Evolutionary conservation across 116 monocot species (phyloP).

Genomic region (Trichopus zeylanicus): DNA sequence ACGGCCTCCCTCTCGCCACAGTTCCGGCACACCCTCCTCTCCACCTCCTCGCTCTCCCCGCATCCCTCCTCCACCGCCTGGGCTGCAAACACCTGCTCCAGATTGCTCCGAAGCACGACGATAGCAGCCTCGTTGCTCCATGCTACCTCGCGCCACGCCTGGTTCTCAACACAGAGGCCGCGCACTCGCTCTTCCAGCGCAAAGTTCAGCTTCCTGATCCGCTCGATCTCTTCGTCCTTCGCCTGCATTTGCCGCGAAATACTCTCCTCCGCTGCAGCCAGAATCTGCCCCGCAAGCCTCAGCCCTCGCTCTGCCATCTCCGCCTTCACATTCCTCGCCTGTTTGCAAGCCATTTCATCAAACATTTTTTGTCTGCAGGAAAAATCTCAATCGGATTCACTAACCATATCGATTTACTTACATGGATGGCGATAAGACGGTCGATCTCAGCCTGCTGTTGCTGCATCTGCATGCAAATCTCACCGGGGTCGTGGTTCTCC

Average conservation of each 20-base stretch:
- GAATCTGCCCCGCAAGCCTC: constrained; percentile 8
- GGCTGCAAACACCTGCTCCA: constrained; percentile 26
- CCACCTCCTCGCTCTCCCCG: neutral
- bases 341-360: too few species aligned
- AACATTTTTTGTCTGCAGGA: too few species aligned
- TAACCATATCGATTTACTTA: too few species aligned
- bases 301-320: constrained; percentile 20
- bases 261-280: constrained; percentile 6
- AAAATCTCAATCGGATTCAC: too few species aligned
- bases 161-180: constrained; percentile 21
- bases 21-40: constrained; percentile 7
- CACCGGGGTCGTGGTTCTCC: too few species aligned
- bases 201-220: constrained; percentile 20
- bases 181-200: constrained; percentile 24
- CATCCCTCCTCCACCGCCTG: constrained; percentile 6
- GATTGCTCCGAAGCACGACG: constrained; percentile 28
- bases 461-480: too few species aligned
- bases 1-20: constrained; percentile 18
- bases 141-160: constrained; percentile 29
- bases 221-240: constrained; percentile 34
- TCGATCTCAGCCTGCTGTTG: too few species aligned
- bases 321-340: constrained; percentile 17
- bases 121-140: constrained; percentile 27
- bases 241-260: constrained; percentile 17
- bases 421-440: too few species aligned